Conservation (phyloP, 176 grass and related monocot species). For the Cenchrus fungigraminus region DNA sequence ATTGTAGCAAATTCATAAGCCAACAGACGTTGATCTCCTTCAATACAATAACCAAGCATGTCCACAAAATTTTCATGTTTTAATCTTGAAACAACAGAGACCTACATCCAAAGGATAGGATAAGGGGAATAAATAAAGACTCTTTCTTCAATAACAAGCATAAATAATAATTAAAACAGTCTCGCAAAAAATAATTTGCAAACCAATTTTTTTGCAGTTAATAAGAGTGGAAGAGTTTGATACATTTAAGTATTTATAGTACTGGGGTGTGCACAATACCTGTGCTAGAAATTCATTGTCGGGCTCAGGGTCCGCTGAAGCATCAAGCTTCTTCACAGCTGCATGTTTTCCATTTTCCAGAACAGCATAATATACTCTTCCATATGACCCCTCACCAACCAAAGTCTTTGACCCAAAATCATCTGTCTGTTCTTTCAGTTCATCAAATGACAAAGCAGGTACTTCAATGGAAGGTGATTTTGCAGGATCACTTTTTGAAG, state of each 20-base stretch:
- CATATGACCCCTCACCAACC: slow-evolving; percentile 88
- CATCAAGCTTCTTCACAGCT: slow-evolving; percentile 78
- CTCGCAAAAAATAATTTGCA: neutral
- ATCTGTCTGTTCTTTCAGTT: slow-evolving; percentile 78
- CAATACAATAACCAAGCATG: slow-evolving; percentile 66
- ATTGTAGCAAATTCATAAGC: slow-evolving; percentile 81
- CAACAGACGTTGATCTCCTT: slow-evolving; percentile 64
- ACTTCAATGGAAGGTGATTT: slow-evolving; percentile 64
- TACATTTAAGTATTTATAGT: neutral
- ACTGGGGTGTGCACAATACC: slow-evolving; percentile 38
- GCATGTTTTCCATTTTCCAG: slow-evolving; percentile 59
- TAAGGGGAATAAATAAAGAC: neutral
- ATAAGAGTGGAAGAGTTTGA: slow-evolving; percentile 1
- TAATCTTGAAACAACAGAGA: slow-evolving; percentile 62
- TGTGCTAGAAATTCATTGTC: slow-evolving; percentile 72
- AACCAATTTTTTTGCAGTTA: neutral
- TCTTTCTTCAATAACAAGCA: slow-evolving; percentile 1
- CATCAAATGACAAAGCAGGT: slow-evolving; percentile 60
- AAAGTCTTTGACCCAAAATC: slow-evolving; percentile 80
- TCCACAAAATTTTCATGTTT: slow-evolving; percentile 75
- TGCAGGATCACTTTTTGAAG: slow-evolving; percentile 37
- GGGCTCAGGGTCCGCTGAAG: slow-evolving; percentile 60
- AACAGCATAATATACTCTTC: slow-evolving; percentile 78
- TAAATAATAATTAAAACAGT: neutral
- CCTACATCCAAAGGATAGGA: slow-evolving; percentile 39